These are phyloP conservation scores for Ajuga reptans DNA, from an alignment of 305 asterid genomes.

Conservation along the genomic window DNA sequence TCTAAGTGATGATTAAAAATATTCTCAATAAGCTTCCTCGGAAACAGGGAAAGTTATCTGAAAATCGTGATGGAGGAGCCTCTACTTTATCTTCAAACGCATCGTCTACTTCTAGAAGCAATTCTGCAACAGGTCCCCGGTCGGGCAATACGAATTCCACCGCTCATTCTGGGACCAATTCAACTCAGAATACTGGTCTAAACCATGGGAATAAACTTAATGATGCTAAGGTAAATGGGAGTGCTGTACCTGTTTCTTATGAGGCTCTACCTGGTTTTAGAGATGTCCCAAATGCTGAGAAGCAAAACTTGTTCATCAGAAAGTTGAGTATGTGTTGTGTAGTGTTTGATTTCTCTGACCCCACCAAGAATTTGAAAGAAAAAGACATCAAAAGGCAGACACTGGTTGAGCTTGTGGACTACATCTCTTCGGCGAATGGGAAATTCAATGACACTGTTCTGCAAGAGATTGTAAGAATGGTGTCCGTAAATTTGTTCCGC, in stretches of 20 bases:
- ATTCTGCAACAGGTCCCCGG: constrained; percentile 38
- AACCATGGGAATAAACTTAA: constrained; percentile 45
- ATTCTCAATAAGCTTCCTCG: constrained; percentile 81
- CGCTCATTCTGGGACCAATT: constrained; percentile 33
- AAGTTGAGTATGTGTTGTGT: constrained; percentile 63
- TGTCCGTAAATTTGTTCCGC: constrained; percentile 64
- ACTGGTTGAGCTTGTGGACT: constrained; percentile 75
- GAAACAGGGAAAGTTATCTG: constrained; percentile 69
- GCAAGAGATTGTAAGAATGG: constrained; percentile 71
- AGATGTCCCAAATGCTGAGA: constrained; percentile 78
- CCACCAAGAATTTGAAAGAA: constrained; percentile 66
- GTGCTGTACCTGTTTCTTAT: constrained; percentile 33
- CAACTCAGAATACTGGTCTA: constrained; percentile 32
- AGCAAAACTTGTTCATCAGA: constrained; percentile 57
- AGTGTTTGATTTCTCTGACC: constrained; percentile 70
- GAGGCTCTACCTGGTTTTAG: constrained; percentile 76
- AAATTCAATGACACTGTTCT: constrained; percentile 58
- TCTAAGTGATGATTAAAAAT: constrained; percentile 62
- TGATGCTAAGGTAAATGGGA: constrained; percentile 51
- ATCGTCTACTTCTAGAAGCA: constrained; percentile 47
- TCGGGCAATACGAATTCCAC: constrained; percentile 38
- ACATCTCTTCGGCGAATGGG: constrained; percentile 57
- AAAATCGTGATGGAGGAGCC: constrained; percentile 68
- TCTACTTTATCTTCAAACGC: constrained; percentile 44
- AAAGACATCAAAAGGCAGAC: constrained; percentile 81